Evolutionary conservation across 139 green algal genomes (phyloP).

Genomic region (Chlorella sp.): DNA sequence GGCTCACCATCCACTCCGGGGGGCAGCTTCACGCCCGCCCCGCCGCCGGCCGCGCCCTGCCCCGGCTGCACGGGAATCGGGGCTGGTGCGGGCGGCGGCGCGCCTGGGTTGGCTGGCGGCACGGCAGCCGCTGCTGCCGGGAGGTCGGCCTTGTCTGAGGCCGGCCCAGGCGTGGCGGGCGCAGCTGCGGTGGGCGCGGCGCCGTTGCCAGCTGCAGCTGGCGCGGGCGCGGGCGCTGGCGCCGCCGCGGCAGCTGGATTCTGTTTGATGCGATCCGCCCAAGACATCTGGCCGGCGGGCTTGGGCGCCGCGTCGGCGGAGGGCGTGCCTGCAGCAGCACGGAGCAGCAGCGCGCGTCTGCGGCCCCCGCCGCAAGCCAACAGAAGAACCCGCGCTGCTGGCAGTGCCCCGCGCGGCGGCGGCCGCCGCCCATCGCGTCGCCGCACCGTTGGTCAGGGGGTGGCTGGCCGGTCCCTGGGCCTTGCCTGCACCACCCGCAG

Average conservation of each 20-base stretch:
- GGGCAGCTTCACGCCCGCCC: conserved; percentile 29
- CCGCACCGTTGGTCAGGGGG: conserved; percentile 19
- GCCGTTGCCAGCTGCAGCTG: not conserved
- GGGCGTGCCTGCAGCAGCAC: conserved; percentile 8
- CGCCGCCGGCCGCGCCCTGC: too few relatives aligned
- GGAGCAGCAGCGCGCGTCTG: not conserved
- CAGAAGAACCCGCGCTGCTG: too few relatives aligned
- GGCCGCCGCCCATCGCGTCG: not conserved
- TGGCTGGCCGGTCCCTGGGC: conserved; percentile 15
- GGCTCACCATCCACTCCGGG: conserved; percentile 19
- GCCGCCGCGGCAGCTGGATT: too few relatives aligned
- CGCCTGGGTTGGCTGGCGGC: not conserved
- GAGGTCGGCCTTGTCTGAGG: not conserved
- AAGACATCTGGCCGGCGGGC: conserved; percentile 13
- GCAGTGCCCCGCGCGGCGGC: too few relatives aligned
- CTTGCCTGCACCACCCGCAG: not conserved
- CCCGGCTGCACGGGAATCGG: not conserved
- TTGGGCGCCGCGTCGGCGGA: conserved; percentile 1
- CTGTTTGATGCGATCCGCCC: conserved; percentile 16
- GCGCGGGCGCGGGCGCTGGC: not conserved
- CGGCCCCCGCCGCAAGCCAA: too few relatives aligned
- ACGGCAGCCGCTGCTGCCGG: not conserved
- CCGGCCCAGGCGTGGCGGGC: not conserved
- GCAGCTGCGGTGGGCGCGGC: not conserved
- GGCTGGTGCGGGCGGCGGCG: not conserved